These are phyloP conservation scores for Penicillium decumbens DNA, from an alignment of 2,329 filamentous ascomycete species.

Conservation along the genomic window DNA sequence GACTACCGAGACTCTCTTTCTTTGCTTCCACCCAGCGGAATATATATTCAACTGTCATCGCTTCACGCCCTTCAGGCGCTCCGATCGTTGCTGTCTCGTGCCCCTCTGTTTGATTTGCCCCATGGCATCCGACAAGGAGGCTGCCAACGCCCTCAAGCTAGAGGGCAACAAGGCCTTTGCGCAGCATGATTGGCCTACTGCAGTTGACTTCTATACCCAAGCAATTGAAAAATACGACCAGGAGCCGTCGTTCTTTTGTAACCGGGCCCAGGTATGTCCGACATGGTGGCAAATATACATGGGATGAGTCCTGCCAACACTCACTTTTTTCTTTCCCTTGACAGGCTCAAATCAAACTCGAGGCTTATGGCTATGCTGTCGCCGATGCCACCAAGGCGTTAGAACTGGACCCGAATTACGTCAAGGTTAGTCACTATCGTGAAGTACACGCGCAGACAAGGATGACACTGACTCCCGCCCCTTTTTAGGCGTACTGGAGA, in stretches of 20 bases:
- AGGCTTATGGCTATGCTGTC: slow-evolving; percentile 90
- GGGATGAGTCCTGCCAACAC: neutral
- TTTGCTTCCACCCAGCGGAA: slow-evolving; percentile 6
- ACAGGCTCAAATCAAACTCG: slow-evolving; percentile 89
- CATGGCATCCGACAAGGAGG: slow-evolving; percentile 51
- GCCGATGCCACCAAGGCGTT: slow-evolving; percentile 86
- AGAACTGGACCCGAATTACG: slow-evolving; percentile 78
- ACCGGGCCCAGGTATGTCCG: slow-evolving; percentile 76
- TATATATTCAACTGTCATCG: neutral
- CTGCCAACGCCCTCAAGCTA: slow-evolving; percentile 81
- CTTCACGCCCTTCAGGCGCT: slow-evolving; percentile 3
- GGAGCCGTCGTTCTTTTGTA: slow-evolving; percentile 87
- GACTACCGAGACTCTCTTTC: slow-evolving; percentile 3
- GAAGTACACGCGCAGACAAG: neutral
- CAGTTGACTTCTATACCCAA: slow-evolving; percentile 77
- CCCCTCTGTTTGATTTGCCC: slow-evolving; percentile 19
- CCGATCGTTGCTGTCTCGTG: slow-evolving; percentile 27
- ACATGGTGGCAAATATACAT: neutral
- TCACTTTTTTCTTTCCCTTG: slow-evolving; percentile 4
- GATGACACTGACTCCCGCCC: slow-evolving; percentile 2
- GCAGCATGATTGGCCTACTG: slow-evolving; percentile 76
- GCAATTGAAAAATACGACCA: slow-evolving; percentile 79
- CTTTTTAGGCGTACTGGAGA: slow-evolving; percentile 77
- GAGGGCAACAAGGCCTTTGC: slow-evolving; percentile 92
- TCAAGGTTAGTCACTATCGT: slow-evolving; percentile 61